Evolutionary conservation across 176 grass and related monocot species (phyloP).

Genomic region (Aegilops tauschii): DNA sequence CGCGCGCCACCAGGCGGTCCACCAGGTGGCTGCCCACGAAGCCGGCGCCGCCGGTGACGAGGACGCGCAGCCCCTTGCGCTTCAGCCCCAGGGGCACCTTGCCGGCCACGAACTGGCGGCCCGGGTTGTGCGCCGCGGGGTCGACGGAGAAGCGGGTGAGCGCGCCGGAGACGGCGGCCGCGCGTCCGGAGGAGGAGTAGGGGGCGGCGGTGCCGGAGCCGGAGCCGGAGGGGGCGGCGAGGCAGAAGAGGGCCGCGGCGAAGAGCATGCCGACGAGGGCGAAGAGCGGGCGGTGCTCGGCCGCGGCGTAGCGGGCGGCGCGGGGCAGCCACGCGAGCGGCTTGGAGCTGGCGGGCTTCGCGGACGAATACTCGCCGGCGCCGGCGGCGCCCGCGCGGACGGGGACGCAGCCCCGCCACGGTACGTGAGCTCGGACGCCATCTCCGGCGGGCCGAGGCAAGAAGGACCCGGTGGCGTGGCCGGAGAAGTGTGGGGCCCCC

Average conservation of each 20-base stretch:
- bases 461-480: background rate
- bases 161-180: background rate
- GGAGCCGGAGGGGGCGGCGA: constrained; percentile 20
- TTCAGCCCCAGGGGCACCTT: constrained; percentile 90
- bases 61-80: constrained; percentile 69
- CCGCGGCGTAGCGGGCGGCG: constrained; percentile 48
- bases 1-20: constrained; percentile 71
- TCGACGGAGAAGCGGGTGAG: constrained; percentile 39
- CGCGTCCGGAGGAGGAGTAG: background rate
- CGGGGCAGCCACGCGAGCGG: constrained; percentile 56
- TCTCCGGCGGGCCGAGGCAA: background rate
- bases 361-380: constrained; percentile 16
- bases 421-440: constrained; percentile 89
- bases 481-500: background rate
- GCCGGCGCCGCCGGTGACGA: constrained; percentile 87
- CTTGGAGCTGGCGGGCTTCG: constrained; percentile 62
- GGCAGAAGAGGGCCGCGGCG: constrained; percentile 51
- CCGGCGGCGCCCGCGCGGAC: constrained; percentile 4
- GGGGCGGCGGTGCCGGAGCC: background rate
- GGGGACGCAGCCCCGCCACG: constrained; percentile 47
- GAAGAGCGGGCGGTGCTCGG: constrained; percentile 73
- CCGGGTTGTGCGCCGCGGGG: constrained; percentile 4
- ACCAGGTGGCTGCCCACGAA: constrained; percentile 95
- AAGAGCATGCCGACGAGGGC: constrained; percentile 72
- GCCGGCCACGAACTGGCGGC: constrained; percentile 52